Evolutionary conservation across 257 asterid genomes (phyloP), one percentile per base, ranked within the genome.

Genomic region (Plectranthus barbatus): DNA sequence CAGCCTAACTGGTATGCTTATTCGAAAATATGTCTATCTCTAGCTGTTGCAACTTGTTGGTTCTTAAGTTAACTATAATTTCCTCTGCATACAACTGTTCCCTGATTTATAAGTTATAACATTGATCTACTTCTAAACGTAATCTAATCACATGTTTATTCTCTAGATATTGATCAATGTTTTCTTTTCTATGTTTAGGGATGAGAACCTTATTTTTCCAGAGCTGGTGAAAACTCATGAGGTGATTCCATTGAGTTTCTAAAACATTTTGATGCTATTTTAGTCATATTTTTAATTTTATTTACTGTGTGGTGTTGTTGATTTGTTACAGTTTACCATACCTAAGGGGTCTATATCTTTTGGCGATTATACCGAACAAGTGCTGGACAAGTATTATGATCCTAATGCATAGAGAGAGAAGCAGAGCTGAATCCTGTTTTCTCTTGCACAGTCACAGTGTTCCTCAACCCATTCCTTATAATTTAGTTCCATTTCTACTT

Each of bases 321-420:
- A 23, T 56, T 46, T 63, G 9, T 37, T 67, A 7, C 85, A 90
- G 90, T 69, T 87, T 68, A 73, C 80, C 52, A 74, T 65, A 54
- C 81, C 94, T 2, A 64, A 75, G 13, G 90, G 76, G 31, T 84
- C 83, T 64, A 81, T 88, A 63, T 83, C 96, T 39, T 91, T 91
- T 58, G 97, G 97, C 68, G 96, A 91, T 42, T 88, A 91, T 48
- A 80, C 97, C 0, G 97, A 87, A 77, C 84, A 81, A 72, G 80
- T 91, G 71, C 86, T 91, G 47, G 95, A 85, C 85, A 85, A 88
- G 80, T 91, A 87, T 72, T 91, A 91, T 71, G 95, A 83, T 60
- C 73, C 68, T 66, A 78, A 84, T 72, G 56, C 65, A 58, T 72
- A 51, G 65, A 60, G 19, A 51, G 65, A 60, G 19, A 67, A 45